phyloP scores from a whole-genome alignment of 2,329 filamentous ascomycete genomes.

The Cordyceps cateniannulata region DNA sequence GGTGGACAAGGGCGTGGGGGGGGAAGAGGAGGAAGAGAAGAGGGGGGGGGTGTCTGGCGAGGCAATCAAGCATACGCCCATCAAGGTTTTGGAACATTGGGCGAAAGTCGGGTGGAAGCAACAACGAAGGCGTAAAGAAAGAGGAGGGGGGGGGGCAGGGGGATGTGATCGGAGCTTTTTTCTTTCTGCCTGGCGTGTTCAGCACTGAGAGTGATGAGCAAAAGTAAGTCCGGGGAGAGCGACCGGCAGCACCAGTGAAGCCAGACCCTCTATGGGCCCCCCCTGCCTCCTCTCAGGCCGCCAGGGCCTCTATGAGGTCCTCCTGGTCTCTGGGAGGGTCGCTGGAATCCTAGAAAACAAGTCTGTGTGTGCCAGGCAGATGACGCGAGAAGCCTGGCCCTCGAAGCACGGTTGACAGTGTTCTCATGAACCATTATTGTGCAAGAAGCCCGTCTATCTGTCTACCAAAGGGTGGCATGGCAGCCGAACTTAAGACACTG shows the following conservation, averaged over 20 bases:
- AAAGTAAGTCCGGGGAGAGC: constrained; percentile 8
- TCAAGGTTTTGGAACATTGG: constrained; percentile 6
- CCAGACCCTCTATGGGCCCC: background rate
- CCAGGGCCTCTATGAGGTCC: background rate
- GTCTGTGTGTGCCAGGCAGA: too few relatives aligned
- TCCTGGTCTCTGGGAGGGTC: too few relatives aligned
- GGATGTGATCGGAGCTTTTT: constrained; percentile 13
- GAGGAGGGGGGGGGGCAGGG: background rate
- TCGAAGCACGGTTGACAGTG: too few relatives aligned
- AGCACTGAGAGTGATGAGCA: background rate
- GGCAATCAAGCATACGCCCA: background rate
- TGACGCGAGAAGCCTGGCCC: too few relatives aligned
- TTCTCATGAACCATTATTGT: too few relatives aligned
- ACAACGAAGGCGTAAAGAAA: background rate
- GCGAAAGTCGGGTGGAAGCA: background rate
- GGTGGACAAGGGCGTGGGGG: background rate
- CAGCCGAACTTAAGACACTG: too few relatives aligned
- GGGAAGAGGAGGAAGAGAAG: too few relatives aligned
- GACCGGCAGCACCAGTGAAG: background rate
- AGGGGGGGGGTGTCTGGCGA: constrained; percentile 1
- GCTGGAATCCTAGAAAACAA: background rate
- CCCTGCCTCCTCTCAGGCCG: background rate
- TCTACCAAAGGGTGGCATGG: too few relatives aligned
- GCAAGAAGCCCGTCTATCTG: too few relatives aligned
- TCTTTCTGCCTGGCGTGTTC: background rate